Evolutionary conservation across 768 basidiomycete species (phyloP).

Genomic region (Sistotremastrum niveocremeum): DNA sequence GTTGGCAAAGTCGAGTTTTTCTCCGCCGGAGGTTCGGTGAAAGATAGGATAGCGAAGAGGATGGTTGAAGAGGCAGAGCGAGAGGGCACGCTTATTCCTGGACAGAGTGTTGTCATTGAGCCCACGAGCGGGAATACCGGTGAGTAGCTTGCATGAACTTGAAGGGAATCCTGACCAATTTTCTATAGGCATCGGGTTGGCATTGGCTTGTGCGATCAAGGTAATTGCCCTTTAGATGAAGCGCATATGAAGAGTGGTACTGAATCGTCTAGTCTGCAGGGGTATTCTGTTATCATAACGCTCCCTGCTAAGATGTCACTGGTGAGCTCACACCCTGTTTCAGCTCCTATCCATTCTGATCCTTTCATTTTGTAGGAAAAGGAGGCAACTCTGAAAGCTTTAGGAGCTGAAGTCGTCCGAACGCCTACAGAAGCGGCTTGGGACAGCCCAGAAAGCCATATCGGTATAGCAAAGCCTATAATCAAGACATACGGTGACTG

Average conservation of each 20-base stretch:
- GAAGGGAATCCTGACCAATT: too few relatives aligned
- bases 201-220: conserved; percentile 89
- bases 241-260: conserved; percentile 21
- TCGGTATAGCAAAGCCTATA: conserved; percentile 50
- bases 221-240: conserved; percentile 27
- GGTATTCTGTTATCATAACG: conserved; percentile 81
- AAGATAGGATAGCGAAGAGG: conserved; percentile 90
- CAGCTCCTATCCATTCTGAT: not conserved
- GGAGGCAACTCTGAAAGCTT: conserved; percentile 77
- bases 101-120: conserved; percentile 86
- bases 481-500: conserved; percentile 49
- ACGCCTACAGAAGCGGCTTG: conserved; percentile 84
- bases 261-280: conserved; percentile 76
- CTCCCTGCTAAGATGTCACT: conserved; percentile 93
- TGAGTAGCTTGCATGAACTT: conserved; percentile 19
- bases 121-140: conserved; percentile 96
- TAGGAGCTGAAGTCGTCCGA: conserved; percentile 90
- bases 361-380: conserved; percentile 50
- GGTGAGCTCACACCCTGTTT: conserved; percentile 22
- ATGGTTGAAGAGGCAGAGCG: conserved; percentile 95
- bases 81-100: conserved; percentile 73
- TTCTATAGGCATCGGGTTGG: conserved; percentile 72
- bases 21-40: conserved; percentile 86
- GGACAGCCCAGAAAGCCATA: conserved; percentile 82
- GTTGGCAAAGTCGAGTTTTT: conserved; percentile 87